Evolutionary conservation across 495 filamentous ascomycete genomes (phyloP), one percentile per base, ranked within the genome.

Genomic region (Lasiosphaeria ovina): DNA sequence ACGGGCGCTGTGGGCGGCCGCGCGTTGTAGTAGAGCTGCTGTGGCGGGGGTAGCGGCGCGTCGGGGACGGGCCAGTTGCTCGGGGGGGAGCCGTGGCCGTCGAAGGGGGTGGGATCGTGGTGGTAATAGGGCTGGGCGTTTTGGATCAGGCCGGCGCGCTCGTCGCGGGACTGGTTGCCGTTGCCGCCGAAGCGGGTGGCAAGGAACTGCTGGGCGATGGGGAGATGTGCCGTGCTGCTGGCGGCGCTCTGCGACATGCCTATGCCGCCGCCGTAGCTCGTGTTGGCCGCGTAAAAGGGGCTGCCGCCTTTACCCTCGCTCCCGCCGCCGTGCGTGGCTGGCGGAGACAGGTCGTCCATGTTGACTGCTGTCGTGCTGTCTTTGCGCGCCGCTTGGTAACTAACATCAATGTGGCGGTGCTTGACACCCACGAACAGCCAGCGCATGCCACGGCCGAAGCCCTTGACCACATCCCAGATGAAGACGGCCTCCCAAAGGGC

Each of bases 391-490:
- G 58, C 33, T 54, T 71, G 69, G 57, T 82, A 82, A 51, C 77
- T 80, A 33, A 66, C 51, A 52, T 83, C 79, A 24, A 74, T 62
- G 38, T 72, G 70, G 38, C 82, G 76, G 62, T 66, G 62, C 67
- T 85, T 86, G 44, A 82, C 78, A 40, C 92, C 90, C 9, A 91
- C 85, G 50, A 92, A 84, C 16, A 94, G 72, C 92, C 92, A 97
- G 62, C 86, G 83, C 62, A 90, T 86, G 31, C 89, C 87, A 31
- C 92, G 83, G 7, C 85, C 88, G 40, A 88, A 80, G 9, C 88
- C 89, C 73, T 91, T 93, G 57, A 92, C 65, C 44, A 96, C 79
- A 68, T 97, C 92, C 83, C 90, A 89, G 17, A 89, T 81, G 67
- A 95, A 95, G 75, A 94, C 83, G 5, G 90, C 86, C 62, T 93